Percentiles rank a stretch among this genome's conserved stretches.
These are phyloP conservation scores for Asterella californica DNA, from an alignment of 225 moss, liverwort and hornwort species.

Conservation along the genomic window DNA sequence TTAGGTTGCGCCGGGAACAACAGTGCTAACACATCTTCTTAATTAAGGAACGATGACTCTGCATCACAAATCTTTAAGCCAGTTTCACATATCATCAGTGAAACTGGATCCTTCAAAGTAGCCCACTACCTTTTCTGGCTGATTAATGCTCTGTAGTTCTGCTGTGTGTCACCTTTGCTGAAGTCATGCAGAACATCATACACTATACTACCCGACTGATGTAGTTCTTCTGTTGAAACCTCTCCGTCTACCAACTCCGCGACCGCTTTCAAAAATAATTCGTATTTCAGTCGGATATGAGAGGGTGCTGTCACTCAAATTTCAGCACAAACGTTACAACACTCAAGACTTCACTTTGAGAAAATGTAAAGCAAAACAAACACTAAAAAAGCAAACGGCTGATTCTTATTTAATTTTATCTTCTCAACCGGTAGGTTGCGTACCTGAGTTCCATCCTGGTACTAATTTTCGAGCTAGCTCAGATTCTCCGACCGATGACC, in stretches of 20 bases:
- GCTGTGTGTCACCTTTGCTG: slow-evolving; percentile 32
- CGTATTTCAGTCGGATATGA: slow-evolving; percentile 67
- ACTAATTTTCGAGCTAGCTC: slow-evolving; percentile 79
- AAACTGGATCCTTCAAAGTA: background rate
- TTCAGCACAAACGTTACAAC: background rate
- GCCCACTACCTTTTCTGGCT: slow-evolving; percentile 55
- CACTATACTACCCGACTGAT: slow-evolving; percentile 75
- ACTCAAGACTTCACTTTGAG: background rate
- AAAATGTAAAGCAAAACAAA: background rate
- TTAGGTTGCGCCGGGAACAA: too few relatives aligned
- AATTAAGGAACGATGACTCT: too few relatives aligned
- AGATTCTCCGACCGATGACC: slow-evolving; percentile 65
- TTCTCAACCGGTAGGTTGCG: background rate
- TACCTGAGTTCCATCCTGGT: slow-evolving; percentile 82
- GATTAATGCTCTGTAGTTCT: slow-evolving; percentile 30
- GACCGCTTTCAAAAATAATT: slow-evolving; percentile 78
- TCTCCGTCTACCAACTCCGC: slow-evolving; percentile 77
- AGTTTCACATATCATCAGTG: too few relatives aligned
- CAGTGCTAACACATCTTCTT: too few relatives aligned
- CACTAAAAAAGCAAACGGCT: too few relatives aligned
- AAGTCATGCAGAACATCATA: slow-evolving; percentile 67
- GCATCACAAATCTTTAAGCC: too few relatives aligned
- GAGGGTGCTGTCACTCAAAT: slow-evolving; percentile 56
- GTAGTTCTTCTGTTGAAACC: slow-evolving; percentile 79
- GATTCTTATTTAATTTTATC: background rate